phyloP scores from a whole-genome alignment of 129 eudicot genomes.

The Helianthus annuus region HanXRQr2.0-SUNRISE NC_035436.2:178306483-178306982 shows the following conservation, averaged over 20 bases:
- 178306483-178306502: neutral
- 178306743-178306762: conserved; percentile 19
- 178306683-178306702: too few species aligned
- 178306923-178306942: conserved; percentile 79
- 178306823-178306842: conserved; percentile 96
- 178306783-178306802: conserved; percentile 15
- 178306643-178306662: conserved; percentile 1
- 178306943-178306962: conserved; percentile 90
- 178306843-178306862: conserved; percentile 96
- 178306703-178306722: conserved; percentile 15
- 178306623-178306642: conserved; percentile 10
- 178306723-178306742: conserved; percentile 25
- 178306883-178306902: conserved; percentile 83
- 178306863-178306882: conserved; percentile 93
- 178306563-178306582: neutral
- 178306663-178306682: neutral
- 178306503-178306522: conserved; percentile 10
- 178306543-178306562: neutral
- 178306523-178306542: conserved; percentile 16
- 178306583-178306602: neutral
- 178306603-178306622: conserved; percentile 1
- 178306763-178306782: conserved; percentile 17
- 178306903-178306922: conserved; percentile 83
- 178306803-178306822: conserved; percentile 57
- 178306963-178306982: conserved; percentile 80